Base-by-base conservation (phyloP, 176 grass and related monocot species). In the maize (Zea mays) region DNA sequence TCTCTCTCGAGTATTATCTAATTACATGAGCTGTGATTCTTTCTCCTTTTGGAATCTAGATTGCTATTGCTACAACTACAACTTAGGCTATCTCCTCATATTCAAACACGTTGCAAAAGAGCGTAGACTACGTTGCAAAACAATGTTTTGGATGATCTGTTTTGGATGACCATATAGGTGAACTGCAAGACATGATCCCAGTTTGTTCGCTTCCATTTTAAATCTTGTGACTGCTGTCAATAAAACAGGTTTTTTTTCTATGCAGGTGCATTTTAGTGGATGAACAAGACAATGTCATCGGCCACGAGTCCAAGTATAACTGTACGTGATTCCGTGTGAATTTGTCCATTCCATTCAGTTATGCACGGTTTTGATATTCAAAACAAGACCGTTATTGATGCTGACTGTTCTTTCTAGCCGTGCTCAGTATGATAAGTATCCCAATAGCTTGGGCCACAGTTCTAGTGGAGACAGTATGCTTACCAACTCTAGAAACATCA, bases 191-290 rank as follows among this genome's bases (percentile, higher is more conserved):
- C 27, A 27, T 27, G 27, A 1, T 27, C 27, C 4, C 37, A 15
- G 41, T 68, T n/a, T 59, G 0, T 34, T 74, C 3, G 7, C 40
- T 34, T 58, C 27, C 14, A 9, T 76, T 54, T 58, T 10, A 67
- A 82, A 8, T 73, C 13, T 20, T 63, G 17, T 10, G 16, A 69
- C 14, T 68, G 4, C 10, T 69, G 3, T 7, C 15, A 71, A 36
- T 33, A 5, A 6, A 75, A 38, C 33, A 63, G 17, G 62, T 44
- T 60, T 80, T 60, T 80, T 82, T 82, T 0, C 34, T 10, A 14
- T 87, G 58, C 90, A 93, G 93, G 79, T 97, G 93, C 50, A 97
- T 97, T 79, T 87, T 97, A 81, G 93, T 97, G 17, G 93, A 97
- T 81, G 90, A 91, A 43, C 83, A 91, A 63, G 93, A 97, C 57